phyloP scores from a whole-genome alignment of 2,329 filamentous ascomycete genomes.

The Pezicula neosporulosa region DNA sequence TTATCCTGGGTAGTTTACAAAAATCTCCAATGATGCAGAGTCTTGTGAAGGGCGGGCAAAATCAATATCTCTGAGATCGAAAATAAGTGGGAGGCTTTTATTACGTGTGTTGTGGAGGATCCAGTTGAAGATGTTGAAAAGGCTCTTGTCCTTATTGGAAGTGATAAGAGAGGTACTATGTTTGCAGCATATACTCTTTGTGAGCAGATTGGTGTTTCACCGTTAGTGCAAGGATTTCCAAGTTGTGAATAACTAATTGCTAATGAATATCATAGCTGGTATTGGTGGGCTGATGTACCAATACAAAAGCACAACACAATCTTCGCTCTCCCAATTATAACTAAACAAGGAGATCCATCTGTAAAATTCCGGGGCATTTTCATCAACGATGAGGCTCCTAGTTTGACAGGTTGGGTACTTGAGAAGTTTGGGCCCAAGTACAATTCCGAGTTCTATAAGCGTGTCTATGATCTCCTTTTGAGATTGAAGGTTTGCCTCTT shows the following conservation, averaged over 20 bases:
- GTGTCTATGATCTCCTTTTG: slow-evolving; percentile 67
- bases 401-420: slow-evolving; percentile 56
- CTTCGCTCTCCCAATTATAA: slow-evolving; percentile 40
- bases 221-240: slow-evolving; percentile 20
- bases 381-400: slow-evolving; percentile 54
- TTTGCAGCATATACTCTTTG: slow-evolving; percentile 62
- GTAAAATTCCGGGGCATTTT: slow-evolving; percentile 55
- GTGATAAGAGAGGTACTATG: slow-evolving; percentile 61
- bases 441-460: slow-evolving; percentile 58
- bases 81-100: slow-evolving; percentile 67
- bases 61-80: slow-evolving; percentile 53
- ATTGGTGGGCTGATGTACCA: slow-evolving; percentile 52
- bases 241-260: neutral
- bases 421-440: slow-evolving; percentile 35
- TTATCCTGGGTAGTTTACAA: slow-evolving; percentile 65
- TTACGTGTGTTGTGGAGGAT: slow-evolving; percentile 49
- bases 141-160: slow-evolving; percentile 63
- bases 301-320: slow-evolving; percentile 38
- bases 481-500: slow-evolving; percentile 40
- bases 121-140: slow-evolving; percentile 49
- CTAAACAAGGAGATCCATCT: slow-evolving; percentile 43
- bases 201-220: slow-evolving; percentile 60
- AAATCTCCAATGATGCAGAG: slow-evolving; percentile 56
- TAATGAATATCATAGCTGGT: slow-evolving; percentile 52
- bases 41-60: slow-evolving; percentile 47